phyloP scores from a whole-genome alignment of 345 rosid genomes.

The Hypericum androsaemum region DNA sequence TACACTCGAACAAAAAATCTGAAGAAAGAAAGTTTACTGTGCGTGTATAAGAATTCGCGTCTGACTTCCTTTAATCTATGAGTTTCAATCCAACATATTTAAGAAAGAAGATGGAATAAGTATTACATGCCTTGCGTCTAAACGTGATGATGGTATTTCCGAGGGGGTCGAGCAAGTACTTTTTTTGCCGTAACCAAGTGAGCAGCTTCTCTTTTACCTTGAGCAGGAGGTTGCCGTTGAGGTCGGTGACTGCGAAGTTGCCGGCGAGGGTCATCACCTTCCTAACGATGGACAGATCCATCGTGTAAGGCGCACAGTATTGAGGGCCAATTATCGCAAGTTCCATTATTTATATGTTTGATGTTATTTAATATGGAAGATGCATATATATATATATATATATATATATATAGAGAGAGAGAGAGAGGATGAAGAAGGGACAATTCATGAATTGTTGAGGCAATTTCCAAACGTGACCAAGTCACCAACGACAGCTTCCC shows the following conservation, averaged over 20 bases:
- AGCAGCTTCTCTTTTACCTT: slow-evolving; percentile 14
- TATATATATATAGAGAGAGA: no score
- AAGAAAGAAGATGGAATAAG: background rate
- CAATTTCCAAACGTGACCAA: no score
- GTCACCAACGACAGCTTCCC: no score
- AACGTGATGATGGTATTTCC: slow-evolving; percentile 21
- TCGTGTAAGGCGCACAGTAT: slow-evolving; percentile 17
- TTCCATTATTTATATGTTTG: no score
- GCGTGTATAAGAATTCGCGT: background rate
- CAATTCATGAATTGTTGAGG: no score
- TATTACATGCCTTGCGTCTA: slow-evolving; percentile 12
- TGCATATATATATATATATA: no score
- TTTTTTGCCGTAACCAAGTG: slow-evolving; percentile 18
- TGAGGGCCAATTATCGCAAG: slow-evolving; percentile 18
- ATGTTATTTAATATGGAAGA: no score
- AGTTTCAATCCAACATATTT: no score
- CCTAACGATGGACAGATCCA: slow-evolving; percentile 19
- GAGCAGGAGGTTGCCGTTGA: slow-evolving; percentile 19
- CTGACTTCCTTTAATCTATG: no score
- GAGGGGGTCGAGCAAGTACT: slow-evolving; percentile 19
- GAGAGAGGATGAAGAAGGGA: no score
- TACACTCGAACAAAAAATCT: background rate
- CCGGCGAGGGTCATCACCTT: slow-evolving; percentile 17
- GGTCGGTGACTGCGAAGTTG: slow-evolving; percentile 14
- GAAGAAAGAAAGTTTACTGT: background rate